phyloP scores from a whole-genome alignment of 2,329 filamentous ascomycete species.

The Pyrenophora teres region DNA sequence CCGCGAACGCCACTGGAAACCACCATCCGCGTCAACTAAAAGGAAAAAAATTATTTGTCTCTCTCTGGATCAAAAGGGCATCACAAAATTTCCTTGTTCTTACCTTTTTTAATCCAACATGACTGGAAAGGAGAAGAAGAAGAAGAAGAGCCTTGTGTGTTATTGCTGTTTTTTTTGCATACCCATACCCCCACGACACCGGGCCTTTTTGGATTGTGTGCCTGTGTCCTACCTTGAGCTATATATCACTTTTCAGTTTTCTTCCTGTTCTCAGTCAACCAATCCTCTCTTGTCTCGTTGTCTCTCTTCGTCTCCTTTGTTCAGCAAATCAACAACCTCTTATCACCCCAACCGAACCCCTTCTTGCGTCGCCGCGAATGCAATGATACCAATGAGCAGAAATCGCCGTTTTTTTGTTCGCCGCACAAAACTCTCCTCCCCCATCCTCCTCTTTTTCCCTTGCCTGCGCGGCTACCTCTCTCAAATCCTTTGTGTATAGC shows the following conservation, averaged over 20 bases:
- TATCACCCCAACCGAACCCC: not conserved
- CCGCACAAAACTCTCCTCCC: not conserved
- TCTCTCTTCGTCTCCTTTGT: not conserved
- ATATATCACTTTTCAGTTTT: not conserved
- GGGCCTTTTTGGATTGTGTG: too few relatives aligned
- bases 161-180: conserved; percentile 1
- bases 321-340: too few relatives aligned
- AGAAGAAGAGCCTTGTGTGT: not conserved
- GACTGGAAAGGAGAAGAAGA: not conserved
- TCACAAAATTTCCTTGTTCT: not conserved
- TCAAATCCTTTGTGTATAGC: not conserved
- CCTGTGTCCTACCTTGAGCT: not conserved
- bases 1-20: conserved; percentile 43
- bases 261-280: not conserved
- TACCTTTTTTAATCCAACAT: not conserved
- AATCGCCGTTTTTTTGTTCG: not conserved
- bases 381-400: conserved; percentile 29
- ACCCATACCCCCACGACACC: not conserved
- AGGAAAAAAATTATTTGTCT: not conserved
- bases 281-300: not conserved
- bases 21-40: conserved; percentile 39
- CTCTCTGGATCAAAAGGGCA: too few relatives aligned
- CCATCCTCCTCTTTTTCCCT: not conserved
- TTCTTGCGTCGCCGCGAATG: conserved; percentile 17
- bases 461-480: not conserved